Evolutionary conservation across 225 moss, liverwort and hornwort species (phyloP).

Genomic region (Pseudisothecium myosuroides): DNA sequence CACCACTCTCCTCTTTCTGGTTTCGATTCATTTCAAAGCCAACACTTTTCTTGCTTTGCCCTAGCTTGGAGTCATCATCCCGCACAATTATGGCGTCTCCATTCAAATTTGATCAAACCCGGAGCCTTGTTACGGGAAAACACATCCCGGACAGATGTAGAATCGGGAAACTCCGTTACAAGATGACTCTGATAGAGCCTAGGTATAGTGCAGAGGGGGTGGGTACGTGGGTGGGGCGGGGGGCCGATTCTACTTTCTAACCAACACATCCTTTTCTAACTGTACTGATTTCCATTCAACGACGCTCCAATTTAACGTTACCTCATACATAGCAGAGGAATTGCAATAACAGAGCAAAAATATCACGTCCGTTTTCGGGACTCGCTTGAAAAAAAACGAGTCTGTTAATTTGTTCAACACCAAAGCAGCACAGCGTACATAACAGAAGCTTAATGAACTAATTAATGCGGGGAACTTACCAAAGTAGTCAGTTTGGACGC

Average conservation of each 20-base stretch:
- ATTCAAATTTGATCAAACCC: not conserved
- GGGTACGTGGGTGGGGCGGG: no score
- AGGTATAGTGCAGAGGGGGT: not conserved
- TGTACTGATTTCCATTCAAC: not conserved
- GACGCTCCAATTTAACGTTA: not conserved
- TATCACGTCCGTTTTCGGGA: not conserved
- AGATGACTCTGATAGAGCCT: no score
- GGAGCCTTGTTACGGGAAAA: not conserved
- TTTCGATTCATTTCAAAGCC: not conserved
- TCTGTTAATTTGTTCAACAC: not conserved
- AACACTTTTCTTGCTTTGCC: not conserved
- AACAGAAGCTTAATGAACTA: not conserved
- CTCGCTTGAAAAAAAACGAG: no score
- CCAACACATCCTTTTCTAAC: not conserved
- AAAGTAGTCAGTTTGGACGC: constrained; percentile 6
- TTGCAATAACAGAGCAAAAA: not conserved
- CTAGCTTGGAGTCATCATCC: not conserved
- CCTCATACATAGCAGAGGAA: no score
- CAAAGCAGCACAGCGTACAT: not conserved
- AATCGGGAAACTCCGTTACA: not conserved
- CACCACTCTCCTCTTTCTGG: not conserved
- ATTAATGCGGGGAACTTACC: not conserved
- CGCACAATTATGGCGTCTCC: not conserved
- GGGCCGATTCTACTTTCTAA: not conserved
- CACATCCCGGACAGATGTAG: not conserved